Conservation (phyloP, 78 protist genomes). For the Isochrysis galbana region DNA sequence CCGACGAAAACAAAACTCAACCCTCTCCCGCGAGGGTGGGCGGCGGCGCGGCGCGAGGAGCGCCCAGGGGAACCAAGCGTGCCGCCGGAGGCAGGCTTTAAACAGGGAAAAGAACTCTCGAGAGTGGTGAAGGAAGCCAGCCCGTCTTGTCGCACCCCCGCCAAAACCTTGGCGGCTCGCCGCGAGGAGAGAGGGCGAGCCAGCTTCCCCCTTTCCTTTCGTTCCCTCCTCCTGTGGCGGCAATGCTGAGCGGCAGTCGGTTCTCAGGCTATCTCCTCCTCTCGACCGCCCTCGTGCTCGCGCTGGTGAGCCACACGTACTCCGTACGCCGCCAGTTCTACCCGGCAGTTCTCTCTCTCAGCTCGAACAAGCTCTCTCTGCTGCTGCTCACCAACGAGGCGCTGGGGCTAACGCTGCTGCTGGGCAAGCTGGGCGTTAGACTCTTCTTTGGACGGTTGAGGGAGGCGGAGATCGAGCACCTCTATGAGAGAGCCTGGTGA, state of each 20-base stretch:
- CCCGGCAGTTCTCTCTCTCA: conserved; percentile 57
- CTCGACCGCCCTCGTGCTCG: conserved; percentile 34
- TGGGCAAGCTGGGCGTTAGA: conserved; percentile 41
- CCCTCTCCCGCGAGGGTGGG: too few species aligned
- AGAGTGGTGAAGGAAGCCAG: too few species aligned
- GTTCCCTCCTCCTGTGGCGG: too few species aligned
- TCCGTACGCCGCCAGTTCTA: conserved; percentile 59
- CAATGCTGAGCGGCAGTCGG: background rate
- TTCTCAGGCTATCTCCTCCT: background rate
- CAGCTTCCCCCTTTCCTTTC: too few species aligned
- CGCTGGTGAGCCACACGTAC: conserved; percentile 41
- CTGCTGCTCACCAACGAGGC: conserved; percentile 51
- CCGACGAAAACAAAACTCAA: too few species aligned
- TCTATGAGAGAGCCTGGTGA: conserved; percentile 8
- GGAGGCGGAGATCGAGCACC: conserved; percentile 60
- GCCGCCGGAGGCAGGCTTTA: too few species aligned
- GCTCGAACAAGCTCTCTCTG: conserved; percentile 48
- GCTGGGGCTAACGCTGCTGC: conserved; percentile 23
- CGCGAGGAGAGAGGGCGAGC: too few species aligned
- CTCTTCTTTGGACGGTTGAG: conserved; percentile 61
- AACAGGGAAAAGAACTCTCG: too few species aligned
- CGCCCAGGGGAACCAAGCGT: too few species aligned
- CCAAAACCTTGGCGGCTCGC: too few species aligned
- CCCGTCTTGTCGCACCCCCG: too few species aligned
- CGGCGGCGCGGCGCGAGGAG: too few species aligned